These are phyloP conservation scores for Globisporangium mamillatum DNA, from an alignment of 352 stramenopile genomes.

Conservation along the genomic window DNA sequence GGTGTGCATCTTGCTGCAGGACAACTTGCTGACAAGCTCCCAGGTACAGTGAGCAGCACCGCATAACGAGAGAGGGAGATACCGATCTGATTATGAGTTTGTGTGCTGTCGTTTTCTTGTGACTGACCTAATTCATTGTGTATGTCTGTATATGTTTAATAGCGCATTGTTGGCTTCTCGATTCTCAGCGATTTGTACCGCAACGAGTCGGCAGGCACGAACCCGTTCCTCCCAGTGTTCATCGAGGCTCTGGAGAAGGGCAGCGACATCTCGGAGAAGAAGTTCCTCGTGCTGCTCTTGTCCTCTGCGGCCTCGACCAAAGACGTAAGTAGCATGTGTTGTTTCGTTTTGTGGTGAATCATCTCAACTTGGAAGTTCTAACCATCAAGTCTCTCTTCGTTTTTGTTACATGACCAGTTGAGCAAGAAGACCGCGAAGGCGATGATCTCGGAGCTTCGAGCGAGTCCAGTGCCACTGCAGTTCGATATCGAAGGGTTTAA, in stretches of 20 bases:
- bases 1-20: constrained; percentile 86
- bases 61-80: not conserved
- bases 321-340: constrained; percentile 36
- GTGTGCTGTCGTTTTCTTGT: not conserved
- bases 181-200: constrained; percentile 85
- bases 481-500: constrained; percentile 68
- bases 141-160: constrained; percentile 3
- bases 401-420: constrained; percentile 17
- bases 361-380: constrained; percentile 11
- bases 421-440: constrained; percentile 77
- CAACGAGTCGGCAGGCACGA: constrained; percentile 69
- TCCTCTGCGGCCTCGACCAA: constrained; percentile 37
- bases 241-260: constrained; percentile 76
- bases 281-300: constrained; percentile 74
- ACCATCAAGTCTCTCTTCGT: constrained; percentile 12
- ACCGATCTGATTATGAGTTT: not conserved
- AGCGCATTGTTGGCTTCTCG: constrained; percentile 86
- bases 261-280: constrained; percentile 72
- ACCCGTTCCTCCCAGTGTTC: constrained; percentile 88
- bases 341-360: not conserved
- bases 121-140: not conserved
- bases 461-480: constrained; percentile 40
- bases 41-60: constrained; percentile 41
- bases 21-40: constrained; percentile 89
- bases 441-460: constrained; percentile 60